Evolutionary conservation across 2,329 filamentous ascomycete genomes (phyloP), one percentile per base, ranked within the genome.

Genomic region (Penicillium sp.): DNA sequence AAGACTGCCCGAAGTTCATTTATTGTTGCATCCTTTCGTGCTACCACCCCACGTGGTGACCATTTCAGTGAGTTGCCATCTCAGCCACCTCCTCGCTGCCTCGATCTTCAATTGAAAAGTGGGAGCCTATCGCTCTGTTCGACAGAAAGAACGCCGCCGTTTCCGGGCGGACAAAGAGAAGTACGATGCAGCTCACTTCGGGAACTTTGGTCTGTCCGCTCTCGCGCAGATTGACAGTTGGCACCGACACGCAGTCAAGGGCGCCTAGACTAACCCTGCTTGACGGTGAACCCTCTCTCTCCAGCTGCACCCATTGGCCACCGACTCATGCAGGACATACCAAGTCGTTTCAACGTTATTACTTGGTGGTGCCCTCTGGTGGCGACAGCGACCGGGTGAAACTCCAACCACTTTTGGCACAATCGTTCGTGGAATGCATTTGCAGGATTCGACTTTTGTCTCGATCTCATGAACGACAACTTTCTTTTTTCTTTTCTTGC

Each of bases 261-360:
- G 38, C 52, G 38, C 29, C 46, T 45, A 54, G 41, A 19, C 11
- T 47, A 11, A 47, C 44, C 30, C 50, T 54, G 56, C 13, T 19
- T 4, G 44, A 53, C 30, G 29, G 19, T 47, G 41, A 60, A 19
- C 45, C 9, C 13, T 35, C 44, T 48, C 26, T 55, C 17, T 26
- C 26, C 5, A 26, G 26, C 26, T 29, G 11, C 31, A 29, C 44
- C 35, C n/a, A 52, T 52, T 56, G 44, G 56, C 55, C 13, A 13
- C 29, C 31, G 17, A 19, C 26, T 54, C n/a, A 58, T 62, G 55
- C 55, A 62, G 60, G 55, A 54, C 55, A 62, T 62, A 51, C 51
- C 55, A 49, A 30, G 58, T 30, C 35, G 60, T 62, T 62, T 58
- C 60, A 58, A 55, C 51, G 45, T 62, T 58, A 58, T 51, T 35